These are phyloP conservation scores for Spirogloea muscicola DNA, from an alignment of 139 green algal genomes.

Conservation along the genomic window DNA sequence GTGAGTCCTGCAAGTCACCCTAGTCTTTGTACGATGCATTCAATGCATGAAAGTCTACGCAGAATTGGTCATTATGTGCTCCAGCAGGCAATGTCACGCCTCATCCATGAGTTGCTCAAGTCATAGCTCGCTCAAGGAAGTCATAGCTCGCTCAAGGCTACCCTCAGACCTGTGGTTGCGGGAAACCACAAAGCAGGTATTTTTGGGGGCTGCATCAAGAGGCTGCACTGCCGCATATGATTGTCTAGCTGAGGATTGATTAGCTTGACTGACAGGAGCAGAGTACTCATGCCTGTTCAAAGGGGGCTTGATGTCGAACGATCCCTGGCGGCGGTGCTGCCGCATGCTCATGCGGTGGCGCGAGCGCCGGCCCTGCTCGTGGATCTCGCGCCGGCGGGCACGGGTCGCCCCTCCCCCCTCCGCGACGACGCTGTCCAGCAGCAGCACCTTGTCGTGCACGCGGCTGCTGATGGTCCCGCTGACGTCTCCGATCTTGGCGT, in stretches of 20 bases:
- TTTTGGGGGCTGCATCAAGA: no score
- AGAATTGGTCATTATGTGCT: no score
- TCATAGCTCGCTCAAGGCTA: constrained; percentile 10
- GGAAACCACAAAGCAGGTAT: neutral
- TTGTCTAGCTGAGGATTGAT: neutral
- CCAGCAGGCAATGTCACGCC: neutral
- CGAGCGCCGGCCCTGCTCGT: neutral
- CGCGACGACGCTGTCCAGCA: constrained; percentile 7
- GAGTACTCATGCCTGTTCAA: no score
- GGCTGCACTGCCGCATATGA: neutral
- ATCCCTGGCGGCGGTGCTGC: neutral
- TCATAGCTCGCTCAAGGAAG: neutral
- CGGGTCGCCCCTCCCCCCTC: neutral
- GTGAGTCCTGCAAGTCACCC: no score
- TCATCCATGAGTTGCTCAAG: neutral
- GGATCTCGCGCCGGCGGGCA: neutral
- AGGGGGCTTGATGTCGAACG: neutral
- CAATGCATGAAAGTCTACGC: no score
- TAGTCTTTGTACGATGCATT: no score
- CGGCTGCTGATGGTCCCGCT: neutral
- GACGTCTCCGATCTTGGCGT: constrained; percentile 2
- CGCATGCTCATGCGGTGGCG: neutral
- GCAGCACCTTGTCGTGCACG: neutral
- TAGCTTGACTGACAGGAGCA: no score
- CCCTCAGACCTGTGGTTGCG: neutral